Evolutionary conservation across 192 early-diverging fungal genomes (phyloP), one percentile per base, ranked within the genome.

Genomic region (Allomyces arbusculus): DNA sequence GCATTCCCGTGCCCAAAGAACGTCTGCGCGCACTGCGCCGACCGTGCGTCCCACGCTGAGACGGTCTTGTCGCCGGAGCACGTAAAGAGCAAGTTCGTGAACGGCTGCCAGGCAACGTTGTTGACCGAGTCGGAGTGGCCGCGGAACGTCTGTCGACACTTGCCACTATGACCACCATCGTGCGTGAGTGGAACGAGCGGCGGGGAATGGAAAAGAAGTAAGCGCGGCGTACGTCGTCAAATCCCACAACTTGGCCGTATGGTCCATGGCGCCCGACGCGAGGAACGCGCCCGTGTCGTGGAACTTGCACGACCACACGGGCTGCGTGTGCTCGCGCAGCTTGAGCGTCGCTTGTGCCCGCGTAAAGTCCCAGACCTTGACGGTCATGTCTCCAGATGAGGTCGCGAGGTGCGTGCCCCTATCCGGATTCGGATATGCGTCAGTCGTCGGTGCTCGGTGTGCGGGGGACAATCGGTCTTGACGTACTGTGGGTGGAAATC

Each of bases 181-280:
- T 55, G 25, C 20, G 1, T 50, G 16, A 62, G 4, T 50, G 33
- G 62, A 24, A 22, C 24, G 23, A 62, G 24, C 20, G 26, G n/a
- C n/a, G n/a, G n/a, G n/a, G 26, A 28, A 28, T 3, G 26, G 26
- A 28, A 28, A 28, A 4, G 2, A 4, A 28, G 26, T 1, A 28
- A 28, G 26, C 4, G 26, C 4, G 26, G 4, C 26, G 63, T 66
- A 80, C 80, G 76, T 76, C n/a, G 67, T 71, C 3, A 82, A n/a
- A 70, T 82, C 81, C 78, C 78, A 82, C 23, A 82, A 66, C 67
- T 82, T 82, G 1, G 74, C 76, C 4, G 81, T 82, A 43, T 78
- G 76, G 67, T 82, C 81, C 79, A 80, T 79, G 1, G 75, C 76
- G n/a, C 74, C 68, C 66, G 61, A 74, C 4, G 69, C 76, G 10